Evolutionary conservation across 176 grass and related monocot genomes (phyloP).

Genomic region (Pontederia paniculata): DNA sequence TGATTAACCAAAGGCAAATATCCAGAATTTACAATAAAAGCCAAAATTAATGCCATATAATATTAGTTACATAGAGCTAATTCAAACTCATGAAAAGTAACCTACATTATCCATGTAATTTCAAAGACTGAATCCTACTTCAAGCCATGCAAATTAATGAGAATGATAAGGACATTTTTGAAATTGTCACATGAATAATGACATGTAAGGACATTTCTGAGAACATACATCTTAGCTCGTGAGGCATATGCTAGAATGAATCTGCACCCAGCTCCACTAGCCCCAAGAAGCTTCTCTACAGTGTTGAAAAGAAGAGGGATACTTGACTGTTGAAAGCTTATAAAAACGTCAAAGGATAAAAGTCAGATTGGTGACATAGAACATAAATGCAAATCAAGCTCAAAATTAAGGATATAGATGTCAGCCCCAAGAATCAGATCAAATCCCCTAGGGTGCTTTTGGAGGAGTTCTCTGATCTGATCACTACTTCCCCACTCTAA

Average conservation of each 20-base stretch:
- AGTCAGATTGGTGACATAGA: conserved; percentile 12
- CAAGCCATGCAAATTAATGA: too few relatives aligned
- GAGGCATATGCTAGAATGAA: conserved; percentile 90
- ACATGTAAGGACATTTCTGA: too few relatives aligned
- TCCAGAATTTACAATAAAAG: too few relatives aligned
- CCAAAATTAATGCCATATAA: too few relatives aligned
- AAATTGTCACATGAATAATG: too few relatives aligned
- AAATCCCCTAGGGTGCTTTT: conserved; percentile 67
- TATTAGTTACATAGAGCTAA: too few relatives aligned
- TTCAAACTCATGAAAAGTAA: too few relatives aligned
- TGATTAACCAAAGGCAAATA: too few relatives aligned
- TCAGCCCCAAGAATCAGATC: conserved; percentile 89
- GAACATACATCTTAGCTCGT: conserved; percentile 78
- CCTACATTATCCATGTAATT: too few relatives aligned
- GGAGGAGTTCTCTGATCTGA: conserved; percentile 48
- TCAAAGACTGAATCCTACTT: too few relatives aligned
- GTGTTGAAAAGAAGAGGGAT: conserved; percentile 72
- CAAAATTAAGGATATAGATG: conserved; percentile 87
- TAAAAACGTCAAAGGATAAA: conserved; percentile 45
- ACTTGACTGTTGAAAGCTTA: conserved; percentile 97
- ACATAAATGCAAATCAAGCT: neutral
- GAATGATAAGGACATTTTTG: neutral
- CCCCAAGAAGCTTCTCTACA: conserved; percentile 56
- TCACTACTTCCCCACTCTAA: conserved; percentile 84
- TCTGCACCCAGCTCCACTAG: conserved; percentile 46